Percentiles rank a stretch among this genome's conserved stretches.
phyloP scores from a whole-genome alignment of 2,329 filamentous ascomycete species.

The Chrysoporthe puriensis region DNA sequence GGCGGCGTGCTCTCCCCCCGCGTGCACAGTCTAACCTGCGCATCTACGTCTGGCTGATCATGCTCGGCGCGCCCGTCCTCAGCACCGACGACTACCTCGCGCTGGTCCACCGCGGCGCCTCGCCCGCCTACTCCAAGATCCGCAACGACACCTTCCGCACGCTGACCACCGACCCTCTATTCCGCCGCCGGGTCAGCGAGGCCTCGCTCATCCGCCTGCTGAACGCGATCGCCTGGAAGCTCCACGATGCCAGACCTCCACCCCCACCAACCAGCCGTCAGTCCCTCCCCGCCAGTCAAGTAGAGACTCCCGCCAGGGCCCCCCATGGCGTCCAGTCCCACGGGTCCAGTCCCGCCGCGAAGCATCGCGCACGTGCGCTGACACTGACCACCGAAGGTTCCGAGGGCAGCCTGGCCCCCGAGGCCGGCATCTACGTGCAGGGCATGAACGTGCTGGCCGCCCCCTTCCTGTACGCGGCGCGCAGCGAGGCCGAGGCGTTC shows the following conservation, averaged over 20 bases:
- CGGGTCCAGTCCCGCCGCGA: conserved; percentile 49
- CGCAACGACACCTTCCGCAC: conserved; percentile 98
- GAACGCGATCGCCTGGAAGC: conserved; percentile 92
- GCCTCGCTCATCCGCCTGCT: conserved; percentile 91
- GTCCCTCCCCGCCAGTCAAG: conserved; percentile 35
- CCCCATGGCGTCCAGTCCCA: conserved; percentile 36
- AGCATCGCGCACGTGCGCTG: conserved; percentile 57
- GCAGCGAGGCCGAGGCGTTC: conserved; percentile 94
- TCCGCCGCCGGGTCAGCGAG: conserved; percentile 92
- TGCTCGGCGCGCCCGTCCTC: conserved; percentile 85
- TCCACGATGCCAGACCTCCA: conserved; percentile 71
- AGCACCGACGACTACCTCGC: conserved; percentile 86
- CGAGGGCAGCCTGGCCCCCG: conserved; percentile 58
- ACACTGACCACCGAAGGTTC: conserved; percentile 68
- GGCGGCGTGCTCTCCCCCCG: not conserved
- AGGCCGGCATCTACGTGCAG: conserved; percentile 90
- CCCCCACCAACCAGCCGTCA: conserved; percentile 45
- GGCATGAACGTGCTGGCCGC: conserved; percentile 98
- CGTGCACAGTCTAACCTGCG: conserved; percentile 76
- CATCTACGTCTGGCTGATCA: conserved; percentile 94
- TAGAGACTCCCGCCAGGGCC: conserved; percentile 39
- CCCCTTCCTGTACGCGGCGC: conserved; percentile 91
- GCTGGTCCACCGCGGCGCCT: conserved; percentile 90
- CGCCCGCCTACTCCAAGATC: conserved; percentile 95
- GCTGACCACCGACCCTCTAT: conserved; percentile 93